Evolutionary conservation across 2,329 filamentous ascomycete genomes (phyloP).

Genomic region (Rachicladosporium sp.): DNA sequence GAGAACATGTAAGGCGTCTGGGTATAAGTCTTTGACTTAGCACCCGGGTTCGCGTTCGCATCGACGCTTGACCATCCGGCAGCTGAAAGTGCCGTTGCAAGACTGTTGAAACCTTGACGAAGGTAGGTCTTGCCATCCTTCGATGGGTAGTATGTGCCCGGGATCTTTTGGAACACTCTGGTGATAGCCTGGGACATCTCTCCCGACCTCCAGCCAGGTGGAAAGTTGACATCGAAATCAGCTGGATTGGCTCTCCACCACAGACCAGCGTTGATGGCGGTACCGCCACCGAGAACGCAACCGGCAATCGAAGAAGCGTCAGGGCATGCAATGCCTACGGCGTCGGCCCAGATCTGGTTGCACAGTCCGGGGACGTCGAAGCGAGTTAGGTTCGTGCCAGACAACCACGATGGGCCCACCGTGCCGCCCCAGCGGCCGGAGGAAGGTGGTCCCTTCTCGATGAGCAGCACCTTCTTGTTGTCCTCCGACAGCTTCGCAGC

Average conservation of each 20-base stretch:
- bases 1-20: constrained; percentile 57
- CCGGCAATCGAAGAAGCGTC: constrained; percentile 62
- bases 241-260: constrained; percentile 53
- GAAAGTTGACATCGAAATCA: constrained; percentile 65
- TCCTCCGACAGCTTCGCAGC: constrained; percentile 51
- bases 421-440: constrained; percentile 52
- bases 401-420: constrained; percentile 49
- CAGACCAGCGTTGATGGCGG: constrained; percentile 54
- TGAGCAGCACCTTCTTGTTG: constrained; percentile 51
- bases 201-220: constrained; percentile 55
- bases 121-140: constrained; percentile 51
- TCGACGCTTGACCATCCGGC: constrained; percentile 52
- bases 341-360: constrained; percentile 57
- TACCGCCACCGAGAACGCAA: constrained; percentile 56
- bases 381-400: constrained; percentile 50
- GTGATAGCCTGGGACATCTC: constrained; percentile 49
- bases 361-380: constrained; percentile 62
- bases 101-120: constrained; percentile 51
- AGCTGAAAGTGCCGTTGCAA: constrained; percentile 42
- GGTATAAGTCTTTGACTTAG: constrained; percentile 54
- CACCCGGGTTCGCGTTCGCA: constrained; percentile 45
- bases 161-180: constrained; percentile 55
- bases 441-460: constrained; percentile 39
- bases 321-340: constrained; percentile 50
- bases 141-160: constrained; percentile 55